Conservation (phyloP, 208 protist species). For the Wallacemonas sp. region DNA sequence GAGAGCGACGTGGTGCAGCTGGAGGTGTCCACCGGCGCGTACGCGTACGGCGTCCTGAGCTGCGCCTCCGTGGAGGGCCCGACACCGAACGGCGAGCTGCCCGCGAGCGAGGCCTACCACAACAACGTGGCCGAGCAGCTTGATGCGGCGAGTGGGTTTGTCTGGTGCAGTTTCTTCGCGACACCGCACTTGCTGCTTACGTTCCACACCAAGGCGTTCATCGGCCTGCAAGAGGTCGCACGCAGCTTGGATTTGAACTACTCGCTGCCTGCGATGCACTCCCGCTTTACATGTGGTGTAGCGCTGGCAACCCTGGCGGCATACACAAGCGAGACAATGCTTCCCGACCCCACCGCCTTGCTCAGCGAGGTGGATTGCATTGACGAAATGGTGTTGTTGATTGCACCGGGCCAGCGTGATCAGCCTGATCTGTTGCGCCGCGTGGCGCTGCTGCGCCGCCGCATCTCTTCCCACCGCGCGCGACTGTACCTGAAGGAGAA, state of each 20-base stretch:
- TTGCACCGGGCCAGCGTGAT: conserved; percentile 73
- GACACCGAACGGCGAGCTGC: conserved; percentile 12
- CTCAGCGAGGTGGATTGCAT: conserved; percentile 82
- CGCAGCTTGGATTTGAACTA: conserved; percentile 32
- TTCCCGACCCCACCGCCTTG: conserved; percentile 69
- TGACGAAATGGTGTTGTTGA: conserved; percentile 87
- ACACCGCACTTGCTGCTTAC: conserved; percentile 58
- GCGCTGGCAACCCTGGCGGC: conserved; percentile 53
- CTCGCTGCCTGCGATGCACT: conserved; percentile 1
- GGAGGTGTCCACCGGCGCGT: conserved; percentile 37
- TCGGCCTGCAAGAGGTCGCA: conserved; percentile 51
- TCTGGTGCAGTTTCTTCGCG: conserved; percentile 61
- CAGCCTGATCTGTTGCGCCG: conserved; percentile 83
- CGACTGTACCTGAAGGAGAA: conserved; percentile 77
- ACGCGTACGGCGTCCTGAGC: conserved; percentile 53
- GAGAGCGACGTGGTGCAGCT: conserved; percentile 68
- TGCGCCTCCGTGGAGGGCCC: conserved; percentile 34
- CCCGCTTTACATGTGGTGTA: conserved; percentile 5
- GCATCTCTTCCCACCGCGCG: conserved; percentile 56
- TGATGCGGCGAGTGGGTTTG: conserved; percentile 28
- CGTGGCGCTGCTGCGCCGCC: conserved; percentile 70
- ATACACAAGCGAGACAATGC: conserved; percentile 62
- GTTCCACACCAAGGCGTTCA: conserved; percentile 53
- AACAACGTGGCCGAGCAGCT: conserved; percentile 6
- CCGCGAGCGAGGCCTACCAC: conserved; percentile 22